Percentiles rank a stretch among this genome's conserved stretches.
Conservation (phyloP, 331 rosid genomes). For the Saraca asoca region DNA sequence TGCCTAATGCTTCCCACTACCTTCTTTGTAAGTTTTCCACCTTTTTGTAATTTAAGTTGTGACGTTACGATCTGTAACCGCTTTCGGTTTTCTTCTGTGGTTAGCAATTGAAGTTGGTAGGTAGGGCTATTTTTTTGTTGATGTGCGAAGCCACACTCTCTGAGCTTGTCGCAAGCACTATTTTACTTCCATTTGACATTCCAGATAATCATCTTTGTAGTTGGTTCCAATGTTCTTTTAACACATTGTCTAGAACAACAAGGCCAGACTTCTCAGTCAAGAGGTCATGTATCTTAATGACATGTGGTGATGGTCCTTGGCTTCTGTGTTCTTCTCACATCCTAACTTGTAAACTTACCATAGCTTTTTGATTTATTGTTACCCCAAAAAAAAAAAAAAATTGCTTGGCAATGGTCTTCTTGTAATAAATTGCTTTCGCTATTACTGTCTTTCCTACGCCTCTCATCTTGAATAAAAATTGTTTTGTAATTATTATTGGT, state of each 20-base stretch:
- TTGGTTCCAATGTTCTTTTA: neutral
- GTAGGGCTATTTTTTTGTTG: neutral
- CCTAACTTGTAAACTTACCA: slow-evolving; percentile 3
- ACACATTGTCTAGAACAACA: slow-evolving; percentile 33
- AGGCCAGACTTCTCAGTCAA: slow-evolving; percentile 12
- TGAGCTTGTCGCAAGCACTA: slow-evolving; percentile 34
- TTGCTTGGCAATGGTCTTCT: neutral
- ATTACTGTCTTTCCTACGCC: slow-evolving; percentile 52
- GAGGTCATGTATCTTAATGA: neutral
- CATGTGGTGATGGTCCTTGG: neutral
- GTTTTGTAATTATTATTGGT: neutral
- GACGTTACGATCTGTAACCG: slow-evolving; percentile 36
- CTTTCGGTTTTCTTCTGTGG: slow-evolving; percentile 38
- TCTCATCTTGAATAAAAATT: slow-evolving; percentile 39
- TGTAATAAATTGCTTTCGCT: slow-evolving; percentile 37
- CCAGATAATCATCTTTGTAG: neutral
- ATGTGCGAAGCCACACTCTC: slow-evolving; percentile 14
- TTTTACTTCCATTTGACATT: slow-evolving; percentile 17
- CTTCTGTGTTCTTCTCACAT: slow-evolving; percentile 9
- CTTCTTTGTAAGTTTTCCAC: slow-evolving; percentile 27
- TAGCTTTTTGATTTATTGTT: slow-evolving; percentile 5
- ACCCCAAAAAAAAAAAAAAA: slow-evolving; percentile 38
- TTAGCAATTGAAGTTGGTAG: slow-evolving; percentile 26
- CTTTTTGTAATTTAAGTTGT: neutral
- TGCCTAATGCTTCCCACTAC: slow-evolving; percentile 25